phyloP scores from a whole-genome alignment of 2,329 filamentous ascomycete genomes.

The Claviceps lovelessii region DNA sequence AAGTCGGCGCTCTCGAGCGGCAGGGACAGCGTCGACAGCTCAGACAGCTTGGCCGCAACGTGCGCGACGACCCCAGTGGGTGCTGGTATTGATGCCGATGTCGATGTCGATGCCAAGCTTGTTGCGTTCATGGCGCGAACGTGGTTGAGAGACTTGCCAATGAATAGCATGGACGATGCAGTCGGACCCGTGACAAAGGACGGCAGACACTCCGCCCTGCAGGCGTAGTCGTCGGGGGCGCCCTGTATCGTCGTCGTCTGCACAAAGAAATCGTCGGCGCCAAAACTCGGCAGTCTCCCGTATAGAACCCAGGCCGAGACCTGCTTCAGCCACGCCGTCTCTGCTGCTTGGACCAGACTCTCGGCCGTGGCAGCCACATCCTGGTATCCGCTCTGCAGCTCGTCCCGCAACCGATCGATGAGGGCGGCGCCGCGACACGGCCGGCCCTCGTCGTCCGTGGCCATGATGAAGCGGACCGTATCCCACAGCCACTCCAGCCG shows the following conservation, averaged over 20 bases:
- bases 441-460: slow-evolving; percentile 17
- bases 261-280: slow-evolving; percentile 78
- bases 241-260: slow-evolving; percentile 32
- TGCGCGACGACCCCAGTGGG: slow-evolving; percentile 39
- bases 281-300: slow-evolving; percentile 65
- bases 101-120: slow-evolving; percentile 13
- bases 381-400: slow-evolving; percentile 74
- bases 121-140: slow-evolving; percentile 45
- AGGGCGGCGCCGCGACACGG: slow-evolving; percentile 54
- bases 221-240: slow-evolving; percentile 40
- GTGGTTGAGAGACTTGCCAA: slow-evolving; percentile 79
- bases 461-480: slow-evolving; percentile 53
- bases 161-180: slow-evolving; percentile 74
- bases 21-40: slow-evolving; percentile 53
- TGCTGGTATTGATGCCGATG: slow-evolving; percentile 12
- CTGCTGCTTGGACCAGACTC: slow-evolving; percentile 61
- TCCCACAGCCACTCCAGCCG: slow-evolving; percentile 77
- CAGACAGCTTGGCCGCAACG: slow-evolving; percentile 52
- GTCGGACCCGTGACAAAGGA: slow-evolving; percentile 63
- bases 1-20: slow-evolving; percentile 62
- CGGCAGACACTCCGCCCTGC: slow-evolving; percentile 50
- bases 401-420: slow-evolving; percentile 61
- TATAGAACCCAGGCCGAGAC: slow-evolving; percentile 84
- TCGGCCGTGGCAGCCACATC: slow-evolving; percentile 69
- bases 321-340: slow-evolving; percentile 84